A percentile compares a stretch with the other conserved stretches of the same genome.
Conservation (phyloP, 306 rosid species). For the Ormosia emarginata region DNA sequence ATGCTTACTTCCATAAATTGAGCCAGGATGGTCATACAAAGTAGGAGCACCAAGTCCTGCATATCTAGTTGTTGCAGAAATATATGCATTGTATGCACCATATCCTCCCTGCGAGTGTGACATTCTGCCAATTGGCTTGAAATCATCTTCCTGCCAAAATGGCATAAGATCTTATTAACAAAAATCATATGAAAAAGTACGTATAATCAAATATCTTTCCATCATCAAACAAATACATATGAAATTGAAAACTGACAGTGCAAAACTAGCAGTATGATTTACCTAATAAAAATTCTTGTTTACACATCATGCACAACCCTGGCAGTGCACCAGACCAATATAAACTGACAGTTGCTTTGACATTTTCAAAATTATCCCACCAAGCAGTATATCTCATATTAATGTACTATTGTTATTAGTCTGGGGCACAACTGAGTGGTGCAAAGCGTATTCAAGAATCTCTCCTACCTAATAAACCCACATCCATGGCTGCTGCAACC, state of each 20-base stretch:
- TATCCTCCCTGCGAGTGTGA: constrained; percentile 78
- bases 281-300: too few relatives aligned
- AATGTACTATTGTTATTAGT: too few relatives aligned
- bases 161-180: constrained; percentile 10
- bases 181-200: not conserved
- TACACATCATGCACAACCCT: not conserved
- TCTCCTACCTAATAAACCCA: not conserved
- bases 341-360: not conserved
- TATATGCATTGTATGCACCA: constrained; percentile 96
- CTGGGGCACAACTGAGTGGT: not conserved
- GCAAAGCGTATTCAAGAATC: not conserved
- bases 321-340: not conserved
- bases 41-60: constrained; percentile 98
- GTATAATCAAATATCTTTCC: not conserved
- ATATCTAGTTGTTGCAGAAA: constrained; percentile 93
- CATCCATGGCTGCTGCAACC: not conserved
- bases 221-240: not conserved
- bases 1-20: constrained; percentile 83
- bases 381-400: too few relatives aligned
- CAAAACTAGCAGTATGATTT: not conserved
- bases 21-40: constrained; percentile 81
- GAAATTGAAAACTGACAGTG: not conserved
- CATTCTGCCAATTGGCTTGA: constrained; percentile 72
- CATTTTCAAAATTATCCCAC: not conserved
- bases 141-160: constrained; percentile 83